A percentile compares a stretch with the other conserved stretches of the same genome.
These are phyloP conservation scores for Ceratocystis albifundus DNA, from an alignment of 2,329 filamentous ascomycete genomes.

Conservation along the genomic window DNA sequence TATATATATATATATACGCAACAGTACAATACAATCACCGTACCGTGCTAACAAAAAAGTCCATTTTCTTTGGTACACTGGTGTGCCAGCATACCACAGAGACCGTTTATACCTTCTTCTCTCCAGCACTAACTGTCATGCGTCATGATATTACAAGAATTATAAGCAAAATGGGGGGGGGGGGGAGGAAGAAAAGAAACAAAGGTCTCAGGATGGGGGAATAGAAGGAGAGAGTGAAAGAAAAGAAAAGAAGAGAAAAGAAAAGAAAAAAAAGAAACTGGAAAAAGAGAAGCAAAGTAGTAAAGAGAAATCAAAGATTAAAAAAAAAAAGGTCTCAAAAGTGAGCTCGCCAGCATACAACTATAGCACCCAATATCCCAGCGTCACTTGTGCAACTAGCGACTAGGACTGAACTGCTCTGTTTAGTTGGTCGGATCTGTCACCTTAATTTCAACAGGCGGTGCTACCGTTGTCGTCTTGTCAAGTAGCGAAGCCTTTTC, in stretches of 20 bases:
- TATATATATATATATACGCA: slow-evolving; percentile 7
- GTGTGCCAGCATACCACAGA: not conserved
- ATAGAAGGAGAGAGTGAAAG: not conserved
- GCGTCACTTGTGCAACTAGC: not conserved
- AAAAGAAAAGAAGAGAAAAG: not conserved
- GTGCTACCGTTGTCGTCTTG: slow-evolving; percentile 19
- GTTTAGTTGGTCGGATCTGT: slow-evolving; percentile 11
- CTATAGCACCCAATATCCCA: not conserved
- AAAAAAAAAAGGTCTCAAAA: not conserved
- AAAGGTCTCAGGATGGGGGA: not conserved
- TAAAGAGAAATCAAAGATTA: not conserved
- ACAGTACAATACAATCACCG: not conserved
- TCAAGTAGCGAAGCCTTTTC: slow-evolving; percentile 24
- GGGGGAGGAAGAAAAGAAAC: slow-evolving; percentile 3
- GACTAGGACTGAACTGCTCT: not conserved
- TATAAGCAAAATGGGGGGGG: slow-evolving; percentile 8
- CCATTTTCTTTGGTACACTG: not conserved
- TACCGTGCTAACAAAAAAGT: not conserved
- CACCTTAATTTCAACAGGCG: slow-evolving; percentile 23
- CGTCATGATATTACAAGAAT: slow-evolving; percentile 16
- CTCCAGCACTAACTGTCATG: slow-evolving; percentile 2
- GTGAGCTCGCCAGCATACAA: not conserved
- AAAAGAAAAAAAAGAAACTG: not conserved
- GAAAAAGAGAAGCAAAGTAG: not conserved
- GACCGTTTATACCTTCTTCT: not conserved